Conservation (phyloP, 768 basidiomycete species). For the Omphalotus guepiniiformis region DNA sequence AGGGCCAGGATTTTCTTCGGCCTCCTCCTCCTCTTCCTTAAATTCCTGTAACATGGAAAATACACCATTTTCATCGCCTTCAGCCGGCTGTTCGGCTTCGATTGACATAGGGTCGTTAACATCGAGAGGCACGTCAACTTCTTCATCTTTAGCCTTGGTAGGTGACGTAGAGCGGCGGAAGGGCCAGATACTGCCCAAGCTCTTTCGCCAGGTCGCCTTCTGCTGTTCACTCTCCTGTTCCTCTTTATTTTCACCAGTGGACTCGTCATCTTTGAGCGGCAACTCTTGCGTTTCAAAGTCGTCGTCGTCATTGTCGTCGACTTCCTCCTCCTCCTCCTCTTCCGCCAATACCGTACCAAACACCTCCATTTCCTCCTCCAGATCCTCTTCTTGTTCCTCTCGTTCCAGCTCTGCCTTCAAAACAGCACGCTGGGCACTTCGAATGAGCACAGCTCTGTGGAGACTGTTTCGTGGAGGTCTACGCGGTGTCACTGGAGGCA, state of each 20-base stretch:
- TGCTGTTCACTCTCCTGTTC: slow-evolving; percentile 14
- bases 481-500: slow-evolving; percentile 26
- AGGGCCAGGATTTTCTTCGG: slow-evolving; percentile 21
- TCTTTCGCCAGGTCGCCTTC: slow-evolving; percentile 40
- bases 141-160: slow-evolving; percentile 7
- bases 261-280: too few species aligned
- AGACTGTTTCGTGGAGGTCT: slow-evolving; percentile 40
- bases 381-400: slow-evolving; percentile 47
- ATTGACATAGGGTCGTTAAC: background rate
- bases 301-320: slow-evolving; percentile 17
- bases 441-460: slow-evolving; percentile 66
- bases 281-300: slow-evolving; percentile 24
- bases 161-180: slow-evolving; percentile 27
- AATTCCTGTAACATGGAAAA: slow-evolving; percentile 7
- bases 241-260: slow-evolving; percentile 17
- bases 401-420: slow-evolving; percentile 46
- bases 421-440: slow-evolving; percentile 62
- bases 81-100: background rate
- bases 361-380: slow-evolving; percentile 47
- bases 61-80: background rate
- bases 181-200: slow-evolving; percentile 39
- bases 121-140: background rate
- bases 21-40: slow-evolving; percentile 20
- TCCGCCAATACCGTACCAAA: slow-evolving; percentile 25
- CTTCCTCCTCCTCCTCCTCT: slow-evolving; percentile 29